Percentiles rank a stretch among this genome's conserved stretches.
phyloP scores from a whole-genome alignment of 2,329 filamentous ascomycete genomes.

The Colletotrichum graminicola region DNA sequence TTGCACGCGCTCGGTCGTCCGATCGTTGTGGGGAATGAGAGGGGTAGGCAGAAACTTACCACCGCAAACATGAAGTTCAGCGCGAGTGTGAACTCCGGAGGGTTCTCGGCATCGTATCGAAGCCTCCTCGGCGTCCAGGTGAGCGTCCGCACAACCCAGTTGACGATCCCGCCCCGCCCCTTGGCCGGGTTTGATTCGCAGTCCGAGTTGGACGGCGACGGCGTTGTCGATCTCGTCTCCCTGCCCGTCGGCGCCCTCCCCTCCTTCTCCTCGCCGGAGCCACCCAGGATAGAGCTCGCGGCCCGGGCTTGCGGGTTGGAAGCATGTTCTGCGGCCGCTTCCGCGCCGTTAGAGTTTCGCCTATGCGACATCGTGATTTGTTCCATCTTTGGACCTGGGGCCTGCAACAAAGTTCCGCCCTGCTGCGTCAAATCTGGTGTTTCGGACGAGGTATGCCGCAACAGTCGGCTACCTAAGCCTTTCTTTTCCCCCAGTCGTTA shows the following conservation, averaged over 20 bases:
- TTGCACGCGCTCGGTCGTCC: not conserved
- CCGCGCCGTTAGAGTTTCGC: conserved; percentile 26
- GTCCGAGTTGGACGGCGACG: conserved; percentile 19
- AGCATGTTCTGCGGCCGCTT: not conserved
- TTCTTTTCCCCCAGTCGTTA: not conserved
- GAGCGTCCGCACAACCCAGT: conserved; percentile 46
- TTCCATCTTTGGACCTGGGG: not conserved
- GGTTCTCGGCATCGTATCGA: conserved; percentile 75
- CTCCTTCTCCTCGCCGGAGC: not conserved
- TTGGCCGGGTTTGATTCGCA: conserved; percentile 17
- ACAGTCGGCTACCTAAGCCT: not conserved
- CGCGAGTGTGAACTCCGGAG: conserved; percentile 75
- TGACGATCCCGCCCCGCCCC: not conserved
- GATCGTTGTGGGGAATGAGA: not conserved
- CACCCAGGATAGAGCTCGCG: conserved; percentile 14
- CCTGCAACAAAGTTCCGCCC: not conserved
- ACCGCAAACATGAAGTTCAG: conserved; percentile 80
- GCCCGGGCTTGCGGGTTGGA: conserved; percentile 13
- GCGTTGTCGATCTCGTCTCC: conserved; percentile 9
- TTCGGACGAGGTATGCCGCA: not conserved
- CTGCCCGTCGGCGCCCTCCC: conserved; percentile 5
- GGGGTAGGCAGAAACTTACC: conserved; percentile 51
- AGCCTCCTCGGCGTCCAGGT: conserved; percentile 74
- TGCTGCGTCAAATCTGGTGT: not conserved
- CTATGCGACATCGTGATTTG: not conserved